Evolutionary conservation across 2,329 filamentous ascomycete species (phyloP), one percentile per base, ranked within the genome.

Genomic region (Aureobasidium sp.): DNA sequence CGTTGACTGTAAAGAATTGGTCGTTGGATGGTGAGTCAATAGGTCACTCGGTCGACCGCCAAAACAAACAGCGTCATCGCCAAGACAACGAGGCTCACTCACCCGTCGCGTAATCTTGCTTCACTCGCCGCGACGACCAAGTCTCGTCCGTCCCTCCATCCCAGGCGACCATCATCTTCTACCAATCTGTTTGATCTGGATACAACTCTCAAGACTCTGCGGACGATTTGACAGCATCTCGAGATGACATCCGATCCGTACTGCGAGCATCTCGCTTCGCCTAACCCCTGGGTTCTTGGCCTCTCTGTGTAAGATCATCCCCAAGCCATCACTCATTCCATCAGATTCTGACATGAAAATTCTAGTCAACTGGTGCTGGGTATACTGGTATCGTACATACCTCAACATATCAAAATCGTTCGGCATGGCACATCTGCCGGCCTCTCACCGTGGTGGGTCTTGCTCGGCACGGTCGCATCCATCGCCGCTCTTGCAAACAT

Each of bases 351-450:
- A 52, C 16, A 22, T 16, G 4, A 11, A 11, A n/a, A 11, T 8
- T 27, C 53, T 55, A 81, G 79, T 57, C 70, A 95, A 63, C 88
- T 97, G 61, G 77, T 97, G 57, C 67, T 95, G 61, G 91, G 91
- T 54, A 90, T 97, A 62, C 76, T 96, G 57, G 73, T 95, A 55
- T 97, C 91, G 29, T 98, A 98, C 72, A 79, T 97, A 2, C 93
- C 93, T 1, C 93, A 98, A 68, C 91, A 97, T 71, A 80, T 86
- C 68, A 89, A 93, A 64, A 97, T 98, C 70, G 88, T 95, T 61
- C 76, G 80, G 35, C 82, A 90, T 53, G 81, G 84, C 57, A 93
- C 88, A 12, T 94, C 91, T 19, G 91, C 95, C 68, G 93, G 93
- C 57, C 90, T 98, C 57, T 96, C 90, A 25, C 91, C 93, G 7